phyloP scores from a whole-genome alignment of 202 grass and related monocot genomes.

The Musa balbisiana region DNA sequence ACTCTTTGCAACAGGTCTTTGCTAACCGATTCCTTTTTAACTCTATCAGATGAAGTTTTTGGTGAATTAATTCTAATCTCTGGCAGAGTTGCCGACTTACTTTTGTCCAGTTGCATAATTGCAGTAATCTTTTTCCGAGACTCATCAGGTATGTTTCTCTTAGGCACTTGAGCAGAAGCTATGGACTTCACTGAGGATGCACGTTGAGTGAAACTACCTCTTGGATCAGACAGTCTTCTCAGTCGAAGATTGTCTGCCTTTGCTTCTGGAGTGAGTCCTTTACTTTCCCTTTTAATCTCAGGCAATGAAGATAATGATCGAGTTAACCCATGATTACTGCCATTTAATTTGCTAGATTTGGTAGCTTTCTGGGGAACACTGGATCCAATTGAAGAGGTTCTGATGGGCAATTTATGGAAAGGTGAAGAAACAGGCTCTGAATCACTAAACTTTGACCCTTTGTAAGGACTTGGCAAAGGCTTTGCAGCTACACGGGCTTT shows the following conservation, averaged over 20 bases:
- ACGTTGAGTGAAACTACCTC: constrained; percentile 24
- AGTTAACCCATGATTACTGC: constrained; percentile 38
- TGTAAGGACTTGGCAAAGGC: constrained; percentile 41
- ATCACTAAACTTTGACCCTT: constrained; percentile 72
- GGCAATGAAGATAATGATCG: constrained; percentile 56
- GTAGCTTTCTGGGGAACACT: constrained; percentile 2
- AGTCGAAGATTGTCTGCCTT: constrained; percentile 30
- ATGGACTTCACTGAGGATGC: constrained; percentile 16
- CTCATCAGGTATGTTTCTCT: constrained; percentile 44
- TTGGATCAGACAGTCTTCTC: constrained; percentile 76
- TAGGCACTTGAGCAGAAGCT: constrained; percentile 22
- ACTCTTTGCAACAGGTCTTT: constrained; percentile 4
- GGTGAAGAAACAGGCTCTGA: constrained; percentile 45
- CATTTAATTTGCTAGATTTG: constrained; percentile 45
- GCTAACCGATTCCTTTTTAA: constrained; percentile 9
- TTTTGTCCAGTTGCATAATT: constrained; percentile 44
- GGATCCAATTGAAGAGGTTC: constrained; percentile 21
- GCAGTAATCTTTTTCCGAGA: constrained; percentile 46
- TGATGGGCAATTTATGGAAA: constrained; percentile 38
- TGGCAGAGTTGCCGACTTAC: constrained; percentile 27
- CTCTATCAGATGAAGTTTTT: constrained; percentile 8
- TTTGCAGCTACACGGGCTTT: constrained; percentile 53
- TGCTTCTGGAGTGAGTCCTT: constrained; percentile 21
- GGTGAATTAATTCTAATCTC: constrained; percentile 36
- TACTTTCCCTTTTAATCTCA: constrained; percentile 58